A percentile compares a stretch with the other conserved stretches of the same genome.
These are phyloP conservation scores for Aureobasidium leucospermi DNA, from an alignment of 2,329 filamentous ascomycete genomes.

Conservation along the genomic window DNA sequence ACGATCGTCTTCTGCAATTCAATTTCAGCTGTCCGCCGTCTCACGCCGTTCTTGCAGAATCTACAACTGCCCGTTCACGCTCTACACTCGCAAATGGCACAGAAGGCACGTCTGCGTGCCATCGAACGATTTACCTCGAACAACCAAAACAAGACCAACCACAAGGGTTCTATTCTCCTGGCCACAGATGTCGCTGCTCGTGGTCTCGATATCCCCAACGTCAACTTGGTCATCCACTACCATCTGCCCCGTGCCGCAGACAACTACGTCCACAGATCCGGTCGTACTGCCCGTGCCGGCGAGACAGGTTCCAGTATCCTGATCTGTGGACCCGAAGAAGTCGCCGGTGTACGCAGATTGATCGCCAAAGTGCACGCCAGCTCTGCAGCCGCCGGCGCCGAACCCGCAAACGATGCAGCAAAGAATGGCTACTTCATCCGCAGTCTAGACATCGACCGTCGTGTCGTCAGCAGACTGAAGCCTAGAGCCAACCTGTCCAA, in stretches of 20 bases:
- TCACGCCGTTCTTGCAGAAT: constrained; percentile 76
- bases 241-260: constrained; percentile 88
- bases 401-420: constrained; percentile 43
- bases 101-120: constrained; percentile 89
- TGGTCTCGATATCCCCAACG: constrained; percentile 84
- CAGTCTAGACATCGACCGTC: constrained; percentile 75
- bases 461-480: constrained; percentile 67
- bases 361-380: constrained; percentile 79
- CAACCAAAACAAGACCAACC: constrained; percentile 7
- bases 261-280: constrained; percentile 90
- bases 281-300: constrained; percentile 81
- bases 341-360: constrained; percentile 72
- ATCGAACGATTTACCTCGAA: constrained; percentile 75
- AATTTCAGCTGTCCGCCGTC: constrained; percentile 80
- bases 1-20: constrained; percentile 94
- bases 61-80: constrained; percentile 69
- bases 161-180: constrained; percentile 60
- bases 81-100: constrained; percentile 88
- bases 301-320: constrained; percentile 74
- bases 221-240: constrained; percentile 89
- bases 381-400: constrained; percentile 32
- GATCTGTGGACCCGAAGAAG: constrained; percentile 86
- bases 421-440: constrained; percentile 59
- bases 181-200: constrained; percentile 88
- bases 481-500: constrained; percentile 76